These are phyloP conservation scores for Selenicereus undatus DNA, from an alignment of 148 eudicot genomes.

Conservation along the genomic window DNA sequence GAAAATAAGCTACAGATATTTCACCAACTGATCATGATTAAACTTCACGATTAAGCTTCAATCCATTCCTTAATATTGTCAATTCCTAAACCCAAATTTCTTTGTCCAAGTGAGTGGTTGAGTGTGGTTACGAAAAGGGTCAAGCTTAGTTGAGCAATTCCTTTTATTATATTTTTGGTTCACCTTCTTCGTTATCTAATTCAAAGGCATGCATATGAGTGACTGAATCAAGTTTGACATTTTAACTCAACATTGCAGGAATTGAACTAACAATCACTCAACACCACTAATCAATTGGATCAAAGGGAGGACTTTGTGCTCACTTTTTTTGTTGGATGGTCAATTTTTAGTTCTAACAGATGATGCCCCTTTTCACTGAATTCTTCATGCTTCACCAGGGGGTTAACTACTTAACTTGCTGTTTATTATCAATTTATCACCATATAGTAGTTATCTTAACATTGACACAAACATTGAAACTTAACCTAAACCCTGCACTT, in stretches of 20 bases:
- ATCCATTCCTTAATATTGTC: not conserved
- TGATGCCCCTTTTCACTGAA: slow-evolving; percentile 19
- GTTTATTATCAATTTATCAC: too few species aligned
- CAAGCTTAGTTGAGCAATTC: slow-evolving; percentile 24
- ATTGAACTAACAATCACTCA: slow-evolving; percentile 4
- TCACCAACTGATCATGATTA: not conserved
- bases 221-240: slow-evolving; percentile 29
- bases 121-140: slow-evolving; percentile 29
- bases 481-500: not conserved
- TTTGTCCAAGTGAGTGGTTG: slow-evolving; percentile 45
- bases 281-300: slow-evolving; percentile 16
- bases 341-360: slow-evolving; percentile 25
- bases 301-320: slow-evolving; percentile 24
- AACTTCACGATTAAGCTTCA: not conserved
- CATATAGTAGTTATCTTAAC: not conserved
- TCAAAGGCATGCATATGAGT: slow-evolving; percentile 19
- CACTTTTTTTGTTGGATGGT: slow-evolving; percentile 12
- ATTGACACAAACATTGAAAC: not conserved
- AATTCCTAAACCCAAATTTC: not conserved
- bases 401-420: not conserved
- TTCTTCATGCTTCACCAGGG: not conserved
- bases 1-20: not conserved
- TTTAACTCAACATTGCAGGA: slow-evolving; percentile 1
- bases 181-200: not conserved
- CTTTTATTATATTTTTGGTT: not conserved